These are phyloP conservation scores for Fraxinus baroniana DNA, from an alignment of 305 asterid species.

Conservation along the genomic window DNA sequence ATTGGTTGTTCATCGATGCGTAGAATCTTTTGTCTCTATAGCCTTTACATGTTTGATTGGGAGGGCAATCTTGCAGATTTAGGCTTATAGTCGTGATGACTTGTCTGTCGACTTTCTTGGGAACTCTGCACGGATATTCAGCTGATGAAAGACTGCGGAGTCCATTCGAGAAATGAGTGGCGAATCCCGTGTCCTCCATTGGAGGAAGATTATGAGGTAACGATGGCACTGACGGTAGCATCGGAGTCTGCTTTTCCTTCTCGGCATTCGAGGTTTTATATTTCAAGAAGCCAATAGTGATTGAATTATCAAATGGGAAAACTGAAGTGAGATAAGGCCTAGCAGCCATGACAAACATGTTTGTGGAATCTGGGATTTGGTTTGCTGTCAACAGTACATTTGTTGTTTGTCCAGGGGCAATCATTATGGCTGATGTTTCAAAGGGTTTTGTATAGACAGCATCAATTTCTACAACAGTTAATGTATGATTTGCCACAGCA, in stretches of 20 bases:
- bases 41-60: slow-evolving; percentile 62
- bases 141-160: slow-evolving; percentile 54
- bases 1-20: slow-evolving; percentile 81
- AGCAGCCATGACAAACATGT: slow-evolving; percentile 62
- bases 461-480: slow-evolving; percentile 72
- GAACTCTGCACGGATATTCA: slow-evolving; percentile 64
- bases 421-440: slow-evolving; percentile 53
- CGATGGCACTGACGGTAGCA: slow-evolving; percentile 7
- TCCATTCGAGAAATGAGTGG: slow-evolving; percentile 35
- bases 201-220: slow-evolving; percentile 59
- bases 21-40: slow-evolving; percentile 43
- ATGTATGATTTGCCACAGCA: slow-evolving; percentile 55
- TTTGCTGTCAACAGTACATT: slow-evolving; percentile 56
- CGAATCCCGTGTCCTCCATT: slow-evolving; percentile 54
- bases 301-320: slow-evolving; percentile 67
- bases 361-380: slow-evolving; percentile 34
- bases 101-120: slow-evolving; percentile 43
- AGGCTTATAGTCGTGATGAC: slow-evolving; percentile 54
- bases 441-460: slow-evolving; percentile 67
- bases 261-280: slow-evolving; percentile 28
- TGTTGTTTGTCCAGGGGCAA: slow-evolving; percentile 79
- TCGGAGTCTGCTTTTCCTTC: slow-evolving; percentile 1
- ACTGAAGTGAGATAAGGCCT: slow-evolving; percentile 67
- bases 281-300: slow-evolving; percentile 60
- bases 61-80: slow-evolving; percentile 76